A percentile compares a stretch with the other conserved stretches of the same genome.
phyloP scores from a whole-genome alignment of 208 protist species.

The Endotrypanum monterogeii region DNA sequence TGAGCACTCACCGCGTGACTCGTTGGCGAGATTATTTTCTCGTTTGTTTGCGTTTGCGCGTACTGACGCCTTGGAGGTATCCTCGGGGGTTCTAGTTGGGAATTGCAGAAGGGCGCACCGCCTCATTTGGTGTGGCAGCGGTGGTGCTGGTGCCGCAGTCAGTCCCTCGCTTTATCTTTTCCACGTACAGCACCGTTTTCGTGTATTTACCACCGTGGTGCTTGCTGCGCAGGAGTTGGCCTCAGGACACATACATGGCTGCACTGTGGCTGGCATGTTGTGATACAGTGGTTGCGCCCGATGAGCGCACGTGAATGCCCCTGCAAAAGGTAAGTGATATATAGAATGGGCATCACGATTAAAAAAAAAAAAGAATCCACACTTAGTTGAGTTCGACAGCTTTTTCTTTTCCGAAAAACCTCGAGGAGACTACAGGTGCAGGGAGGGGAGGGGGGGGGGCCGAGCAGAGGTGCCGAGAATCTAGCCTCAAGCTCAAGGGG shows the following conservation, averaged over 20 bases:
- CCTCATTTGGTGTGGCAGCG: neutral
- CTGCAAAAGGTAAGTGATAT: no score
- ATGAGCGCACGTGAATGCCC: slow-evolving; percentile 33
- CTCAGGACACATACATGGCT: slow-evolving; percentile 38
- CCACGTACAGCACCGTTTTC: slow-evolving; percentile 53
- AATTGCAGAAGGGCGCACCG: no score
- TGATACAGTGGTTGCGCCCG: slow-evolving; percentile 19
- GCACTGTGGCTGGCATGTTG: slow-evolving; percentile 30
- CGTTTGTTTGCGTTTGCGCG: slow-evolving; percentile 35
- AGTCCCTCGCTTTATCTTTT: slow-evolving; percentile 63
- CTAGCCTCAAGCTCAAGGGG: no score
- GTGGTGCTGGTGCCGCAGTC: slow-evolving; percentile 1
- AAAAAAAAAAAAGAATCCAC: no score
- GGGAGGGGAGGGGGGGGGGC: no score
- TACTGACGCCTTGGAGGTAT: no score
- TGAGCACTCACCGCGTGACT: slow-evolving; percentile 26
- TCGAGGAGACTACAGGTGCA: no score
- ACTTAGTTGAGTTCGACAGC: no score
- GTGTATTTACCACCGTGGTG: slow-evolving; percentile 54
- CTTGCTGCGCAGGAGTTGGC: slow-evolving; percentile 38
- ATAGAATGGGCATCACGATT: no score
- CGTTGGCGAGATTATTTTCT: slow-evolving; percentile 55
- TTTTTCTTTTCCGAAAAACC: no score
- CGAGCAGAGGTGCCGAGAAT: no score
- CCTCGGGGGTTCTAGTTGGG: no score